These are phyloP conservation scores for Cladosporium sp. DNA, from an alignment of 2,329 filamentous ascomycete genomes.

Conservation along the genomic window DNA sequence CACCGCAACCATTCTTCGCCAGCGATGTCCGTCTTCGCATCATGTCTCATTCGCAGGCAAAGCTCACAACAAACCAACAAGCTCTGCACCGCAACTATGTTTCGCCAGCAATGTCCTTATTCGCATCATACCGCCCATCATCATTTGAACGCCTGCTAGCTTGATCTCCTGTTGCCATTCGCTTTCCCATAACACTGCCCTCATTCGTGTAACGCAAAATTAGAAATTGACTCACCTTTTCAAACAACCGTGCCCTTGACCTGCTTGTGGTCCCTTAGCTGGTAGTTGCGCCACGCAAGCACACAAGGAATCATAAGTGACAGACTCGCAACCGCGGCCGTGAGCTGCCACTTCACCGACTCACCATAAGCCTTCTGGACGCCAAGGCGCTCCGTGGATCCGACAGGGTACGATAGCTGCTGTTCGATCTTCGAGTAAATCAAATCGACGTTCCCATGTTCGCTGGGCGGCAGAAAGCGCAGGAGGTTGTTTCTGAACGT, in stretches of 20 bases:
- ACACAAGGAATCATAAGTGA: conserved; percentile 34
- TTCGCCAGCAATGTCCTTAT: not conserved
- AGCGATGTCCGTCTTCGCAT: not conserved
- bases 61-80: not conserved
- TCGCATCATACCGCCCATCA: not conserved
- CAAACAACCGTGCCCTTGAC: conserved; percentile 6
- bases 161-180: not conserved
- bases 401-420: conserved; percentile 46
- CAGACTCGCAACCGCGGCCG: conserved; percentile 39
- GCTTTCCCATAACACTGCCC: not conserved
- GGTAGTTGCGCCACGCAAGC: conserved; percentile 38
- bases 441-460: conserved; percentile 26
- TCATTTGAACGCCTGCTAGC: not conserved
- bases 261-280: conserved; percentile 39
- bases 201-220: not conserved
- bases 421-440: conserved; percentile 40
- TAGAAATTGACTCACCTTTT: not conserved
- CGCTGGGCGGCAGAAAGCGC: conserved; percentile 33
- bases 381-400: conserved; percentile 45
- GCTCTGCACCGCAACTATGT: not conserved
- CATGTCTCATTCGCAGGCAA: not conserved
- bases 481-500: conserved; percentile 29
- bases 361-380: conserved; percentile 52
- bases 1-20: not conserved
- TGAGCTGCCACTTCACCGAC: conserved; percentile 49